Evolutionary conservation across 495 filamentous ascomycete genomes (phyloP).

Genomic region (Lineolata rhizophorae): DNA sequence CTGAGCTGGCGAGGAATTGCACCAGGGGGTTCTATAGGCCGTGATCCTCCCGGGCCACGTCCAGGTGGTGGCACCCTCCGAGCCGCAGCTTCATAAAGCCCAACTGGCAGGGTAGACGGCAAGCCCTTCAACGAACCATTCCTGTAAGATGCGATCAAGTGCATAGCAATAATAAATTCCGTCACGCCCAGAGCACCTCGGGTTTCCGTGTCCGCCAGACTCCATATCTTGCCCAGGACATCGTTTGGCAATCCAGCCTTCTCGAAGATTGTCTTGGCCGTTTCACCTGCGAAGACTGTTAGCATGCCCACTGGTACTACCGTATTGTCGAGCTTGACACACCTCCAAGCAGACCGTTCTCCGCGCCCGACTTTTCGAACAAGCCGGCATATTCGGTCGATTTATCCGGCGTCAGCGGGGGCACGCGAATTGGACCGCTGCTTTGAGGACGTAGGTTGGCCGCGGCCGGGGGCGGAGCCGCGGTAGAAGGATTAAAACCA

Average conservation of each 20-base stretch:
- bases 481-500: constrained; percentile 28
- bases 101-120: constrained; percentile 62
- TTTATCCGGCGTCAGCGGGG: constrained; percentile 73
- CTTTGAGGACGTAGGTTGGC: constrained; percentile 39
- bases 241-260: constrained; percentile 79
- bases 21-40: constrained; percentile 5
- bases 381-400: constrained; percentile 63
- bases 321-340: too few relatives aligned
- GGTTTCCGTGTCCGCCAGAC: constrained; percentile 77
- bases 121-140: constrained; percentile 56
- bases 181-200: constrained; percentile 70
- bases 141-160: constrained; percentile 78
- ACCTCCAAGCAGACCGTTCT: constrained; percentile 65
- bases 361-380: constrained; percentile 69
- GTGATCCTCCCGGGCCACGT: constrained; percentile 13
- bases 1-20: constrained; percentile 53
- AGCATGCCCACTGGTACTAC: neutral
- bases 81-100: constrained; percentile 78
- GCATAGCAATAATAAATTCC: constrained; percentile 97
- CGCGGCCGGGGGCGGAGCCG: constrained; percentile 16
- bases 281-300: constrained; percentile 31
- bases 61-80: constrained; percentile 36
- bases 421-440: constrained; percentile 63
- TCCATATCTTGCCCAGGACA: constrained; percentile 81
- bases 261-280: constrained; percentile 86